Conservation (phyloP, 2,329 filamentous ascomycete species). For the Xylariaceae sp. region DNA sequence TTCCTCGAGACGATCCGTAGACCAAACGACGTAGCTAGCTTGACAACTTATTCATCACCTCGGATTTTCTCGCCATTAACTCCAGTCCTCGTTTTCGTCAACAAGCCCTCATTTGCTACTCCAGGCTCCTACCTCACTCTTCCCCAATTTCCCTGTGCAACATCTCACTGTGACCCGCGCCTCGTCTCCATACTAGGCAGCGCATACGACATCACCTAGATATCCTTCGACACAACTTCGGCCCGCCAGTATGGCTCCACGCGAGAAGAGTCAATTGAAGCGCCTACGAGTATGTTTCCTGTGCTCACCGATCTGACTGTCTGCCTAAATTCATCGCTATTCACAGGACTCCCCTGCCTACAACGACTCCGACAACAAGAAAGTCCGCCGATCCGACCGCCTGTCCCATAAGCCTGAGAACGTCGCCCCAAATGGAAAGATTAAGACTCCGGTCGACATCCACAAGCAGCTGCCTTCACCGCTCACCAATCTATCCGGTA, state of each 20-base stretch:
- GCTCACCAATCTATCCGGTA: conserved; percentile 56
- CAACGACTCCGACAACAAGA: conserved; percentile 67
- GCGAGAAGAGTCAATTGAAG: conserved; percentile 83
- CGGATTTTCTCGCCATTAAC: too few species aligned
- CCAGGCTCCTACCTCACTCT: too few species aligned
- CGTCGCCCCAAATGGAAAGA: conserved; percentile 28
- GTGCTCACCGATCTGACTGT: conserved; percentile 4
- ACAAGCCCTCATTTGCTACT: too few species aligned
- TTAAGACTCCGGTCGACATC: conserved; percentile 55
- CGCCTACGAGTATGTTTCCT: conserved; percentile 62
- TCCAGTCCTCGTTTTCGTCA: too few species aligned
- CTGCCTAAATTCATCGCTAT: conserved; percentile 15
- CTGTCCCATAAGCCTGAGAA: conserved; percentile 50
- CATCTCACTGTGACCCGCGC: too few species aligned
- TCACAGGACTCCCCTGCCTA: conserved; percentile 45
- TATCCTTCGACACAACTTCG: too few species aligned
- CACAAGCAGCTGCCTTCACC: conserved; percentile 72
- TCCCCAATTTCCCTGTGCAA: too few species aligned
- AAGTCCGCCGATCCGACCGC: conserved; percentile 74
- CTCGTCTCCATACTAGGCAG: too few species aligned
- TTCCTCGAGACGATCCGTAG: too few species aligned
- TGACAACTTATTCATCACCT: too few species aligned
- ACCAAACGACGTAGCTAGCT: too few species aligned
- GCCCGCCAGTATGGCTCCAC: conserved; percentile 49
- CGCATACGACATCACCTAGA: too few species aligned